A percentile compares a stretch with the other conserved stretches of the same genome.
Conservation (phyloP, 805 yeast species). For the Metschnikowia matae region DNA sequence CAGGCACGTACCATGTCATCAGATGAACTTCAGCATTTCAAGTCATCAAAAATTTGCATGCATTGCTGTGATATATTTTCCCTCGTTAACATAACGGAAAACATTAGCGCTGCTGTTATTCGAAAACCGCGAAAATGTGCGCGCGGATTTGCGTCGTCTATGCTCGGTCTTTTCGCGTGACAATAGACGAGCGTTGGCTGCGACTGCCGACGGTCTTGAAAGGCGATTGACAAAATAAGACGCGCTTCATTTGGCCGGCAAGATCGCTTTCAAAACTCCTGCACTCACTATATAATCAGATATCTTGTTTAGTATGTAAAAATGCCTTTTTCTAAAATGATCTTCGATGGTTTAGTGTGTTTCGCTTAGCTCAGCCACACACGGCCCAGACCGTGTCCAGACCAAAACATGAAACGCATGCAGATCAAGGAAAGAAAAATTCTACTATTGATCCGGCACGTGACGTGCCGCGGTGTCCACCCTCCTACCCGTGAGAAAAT, state of each 20-base stretch:
- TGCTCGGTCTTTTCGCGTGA: not conserved
- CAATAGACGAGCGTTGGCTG: not conserved
- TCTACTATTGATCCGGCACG: constrained; percentile 6
- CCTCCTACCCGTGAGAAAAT: constrained; percentile 10
- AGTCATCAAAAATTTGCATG: no score
- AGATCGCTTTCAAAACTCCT: not conserved
- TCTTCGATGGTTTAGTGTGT: not conserved
- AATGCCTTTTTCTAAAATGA: not conserved
- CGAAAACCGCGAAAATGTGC: not conserved
- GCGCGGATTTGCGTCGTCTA: not conserved
- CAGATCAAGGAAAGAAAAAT: constrained; percentile 1
- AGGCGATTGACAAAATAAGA: not conserved
- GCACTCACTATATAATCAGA: not conserved
- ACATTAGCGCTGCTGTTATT: not conserved
- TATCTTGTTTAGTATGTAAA: not conserved
- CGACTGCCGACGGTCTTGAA: not conserved
- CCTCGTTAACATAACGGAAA: not conserved
- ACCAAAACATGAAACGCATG: constrained; percentile 4
- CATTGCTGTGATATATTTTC: no score
- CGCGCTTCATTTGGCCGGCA: not conserved
- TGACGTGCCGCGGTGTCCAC: constrained; percentile 13
- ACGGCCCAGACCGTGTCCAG: not conserved
- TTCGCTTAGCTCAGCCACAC: not conserved
- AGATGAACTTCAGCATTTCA: no score
- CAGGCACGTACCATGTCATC: not conserved